Base-by-base conservation (phyloP, 495 filamentous ascomycete species). In the Delitschia confertaspora region DNA sequence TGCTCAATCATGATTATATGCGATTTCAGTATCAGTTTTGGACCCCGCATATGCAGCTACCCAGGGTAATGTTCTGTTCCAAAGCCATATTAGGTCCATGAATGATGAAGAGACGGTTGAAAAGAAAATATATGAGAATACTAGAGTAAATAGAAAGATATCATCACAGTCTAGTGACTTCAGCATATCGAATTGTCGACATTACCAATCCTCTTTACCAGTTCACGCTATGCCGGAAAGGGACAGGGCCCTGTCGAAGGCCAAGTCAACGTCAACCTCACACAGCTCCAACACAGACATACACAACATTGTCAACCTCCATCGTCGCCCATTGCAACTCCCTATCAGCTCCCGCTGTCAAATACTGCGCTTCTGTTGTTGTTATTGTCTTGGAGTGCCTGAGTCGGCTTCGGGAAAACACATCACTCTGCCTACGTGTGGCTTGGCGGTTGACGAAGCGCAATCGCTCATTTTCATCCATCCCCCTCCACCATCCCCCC, bases 191-290 rank as follows among this genome's bases (percentile, higher is more conserved):
- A n/a, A n/a, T n/a, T n/a, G 36, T 14, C 14, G 22, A 11, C 29
- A 50, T 55, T 55, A 55, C 51, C 51, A 50, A 55, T 50, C 51
- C 46, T 47, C 46, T 50, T 50, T 55, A 38, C 5, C 49, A 38
- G 21, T 45, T 55, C 49, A 47, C 51, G 51, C 45, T n/a, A n/a
- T n/a, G n/a, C n/a, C n/a, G n/a, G n/a, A n/a, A n/a, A n/a, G n/a
- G n/a, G n/a, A 41, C 39, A 33, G 39, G 33, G 51, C 38, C 51
- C 50, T 47, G 38, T 47, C 27, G 38, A 50, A 45, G 37, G 13
- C 42, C 45, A 54, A 9, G 33, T 39, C 45, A 44, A 54, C 51
- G 44, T 40, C 36, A 14, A 49, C 44, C 39, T 45, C 44, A 14
- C 37, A 39, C 45, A 25, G 27, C 34, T 13, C 27, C 17, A 22